Evolutionary conservation across 2,329 filamentous ascomycete genomes (phyloP).

Genomic region (Diaporthe ilicicola): DNA sequence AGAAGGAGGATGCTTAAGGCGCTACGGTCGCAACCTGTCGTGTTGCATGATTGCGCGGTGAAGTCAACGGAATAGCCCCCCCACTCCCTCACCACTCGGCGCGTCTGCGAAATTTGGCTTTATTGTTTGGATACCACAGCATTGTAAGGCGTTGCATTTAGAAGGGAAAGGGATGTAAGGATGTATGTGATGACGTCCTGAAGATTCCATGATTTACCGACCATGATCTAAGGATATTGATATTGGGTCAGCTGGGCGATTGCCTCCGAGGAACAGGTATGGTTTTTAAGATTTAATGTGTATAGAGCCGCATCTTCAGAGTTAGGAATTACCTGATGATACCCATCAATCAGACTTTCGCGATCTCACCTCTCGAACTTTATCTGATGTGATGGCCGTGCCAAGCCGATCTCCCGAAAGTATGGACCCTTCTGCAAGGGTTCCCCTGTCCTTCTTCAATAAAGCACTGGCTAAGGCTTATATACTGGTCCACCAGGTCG

Average conservation of each 20-base stretch:
- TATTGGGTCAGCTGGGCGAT: background rate
- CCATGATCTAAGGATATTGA: background rate
- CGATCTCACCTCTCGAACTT: slow-evolving; percentile 2
- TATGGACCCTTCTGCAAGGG: background rate
- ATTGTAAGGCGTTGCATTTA: slow-evolving; percentile 31
- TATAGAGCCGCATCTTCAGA: background rate
- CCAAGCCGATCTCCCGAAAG: slow-evolving; percentile 16
- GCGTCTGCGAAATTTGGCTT: background rate
- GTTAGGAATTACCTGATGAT: background rate
- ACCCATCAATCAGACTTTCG: slow-evolving; percentile 12
- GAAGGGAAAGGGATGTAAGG: slow-evolving; percentile 5
- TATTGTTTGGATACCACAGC: slow-evolving; percentile 23
- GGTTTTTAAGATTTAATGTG: slow-evolving; percentile 3
- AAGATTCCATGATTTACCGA: background rate
- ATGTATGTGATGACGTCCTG: background rate
- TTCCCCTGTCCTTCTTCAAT: background rate
- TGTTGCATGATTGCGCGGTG: background rate
- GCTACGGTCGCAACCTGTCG: background rate
- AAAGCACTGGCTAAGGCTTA: background rate
- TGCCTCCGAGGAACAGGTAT: background rate
- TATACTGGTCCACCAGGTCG: background rate
- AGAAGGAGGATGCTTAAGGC: slow-evolving; percentile 18
- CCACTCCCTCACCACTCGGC: background rate
- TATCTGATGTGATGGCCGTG: background rate
- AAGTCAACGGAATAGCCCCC: background rate